Evolutionary conservation across 1,139 yeast species (phyloP), one percentile per base, ranked within the genome.

Genomic region (Blastobotrys elegans): DNA sequence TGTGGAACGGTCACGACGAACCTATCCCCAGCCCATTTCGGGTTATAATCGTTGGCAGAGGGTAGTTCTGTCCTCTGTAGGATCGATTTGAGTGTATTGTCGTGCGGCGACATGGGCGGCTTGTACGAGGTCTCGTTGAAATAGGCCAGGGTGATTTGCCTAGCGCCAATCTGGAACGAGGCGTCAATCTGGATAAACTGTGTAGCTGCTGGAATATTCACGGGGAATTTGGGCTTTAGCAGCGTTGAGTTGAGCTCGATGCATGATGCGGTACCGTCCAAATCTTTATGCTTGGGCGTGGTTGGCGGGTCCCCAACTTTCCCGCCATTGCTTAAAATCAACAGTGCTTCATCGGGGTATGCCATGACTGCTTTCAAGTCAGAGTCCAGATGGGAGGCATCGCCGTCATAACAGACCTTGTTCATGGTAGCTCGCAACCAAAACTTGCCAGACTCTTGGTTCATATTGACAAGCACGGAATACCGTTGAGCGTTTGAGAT

Each of bases 401-500:
- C 52, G 11, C 60, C 62, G 8, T 65, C 68, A 46, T 70, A 67
- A 53, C 75, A 72, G 51, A 62, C 63, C 21, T 62, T 55, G 57
- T 73, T 59, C 64, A 72, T 57, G 48, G 61, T 56, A 30, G 74
- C 62, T 50, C 71, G 59, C 55, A 71, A 54, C 64, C 68, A 70
- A 55, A 60, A 63, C 4, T 53, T 54, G n/a, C 33, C 46, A 3
- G 22, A 27, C n/a, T 31, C 14, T 11, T 40, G 21, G 18, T 33
- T 20, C 14, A 40, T 44, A 16, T 67, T 68, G 20, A 82, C 57
- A 50, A 80, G 64, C 2, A 79, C 80, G 3, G 84, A 77, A 63
- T 83, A 84, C 58, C 95, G 74, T 68, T 86, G 95, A 14, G 90
- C 95, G 30, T 82, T 84, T 1, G 89, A 77, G 30, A 85, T 64